Percentiles rank a stretch among this genome's conserved stretches.
Evolutionary conservation across 2,329 filamentous ascomycete species (phyloP).

Genomic region (Cryphonectria nitschkei): DNA sequence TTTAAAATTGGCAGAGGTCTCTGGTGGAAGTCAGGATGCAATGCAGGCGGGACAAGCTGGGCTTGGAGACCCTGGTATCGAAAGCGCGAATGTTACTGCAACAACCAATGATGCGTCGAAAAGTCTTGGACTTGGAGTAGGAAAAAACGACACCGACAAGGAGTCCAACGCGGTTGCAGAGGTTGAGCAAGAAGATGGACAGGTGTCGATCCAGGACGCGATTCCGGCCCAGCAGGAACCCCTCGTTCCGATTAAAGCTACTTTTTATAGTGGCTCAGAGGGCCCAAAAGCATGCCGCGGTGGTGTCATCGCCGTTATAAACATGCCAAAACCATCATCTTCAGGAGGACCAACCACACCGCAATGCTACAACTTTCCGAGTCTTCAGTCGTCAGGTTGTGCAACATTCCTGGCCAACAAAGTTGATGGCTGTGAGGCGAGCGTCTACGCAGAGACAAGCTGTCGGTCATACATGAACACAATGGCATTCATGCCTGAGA

Average conservation of each 20-base stretch:
- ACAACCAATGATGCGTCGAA: not conserved
- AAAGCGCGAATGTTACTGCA: slow-evolving; percentile 1
- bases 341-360: slow-evolving; percentile 33
- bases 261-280: slow-evolving; percentile 44
- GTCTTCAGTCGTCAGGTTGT: slow-evolving; percentile 37
- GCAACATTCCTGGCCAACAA: slow-evolving; percentile 42
- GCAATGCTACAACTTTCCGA: slow-evolving; percentile 42
- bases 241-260: slow-evolving; percentile 51
- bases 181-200: slow-evolving; percentile 34
- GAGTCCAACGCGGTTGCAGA: not conserved
- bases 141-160: not conserved
- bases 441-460: slow-evolving; percentile 41
- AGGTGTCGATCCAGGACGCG: slow-evolving; percentile 47
- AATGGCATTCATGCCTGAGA: slow-evolving; percentile 43
- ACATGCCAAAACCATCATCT: slow-evolving; percentile 35
- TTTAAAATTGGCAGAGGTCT: slow-evolving; percentile 17
- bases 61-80: slow-evolving; percentile 1
- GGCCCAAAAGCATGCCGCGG: slow-evolving; percentile 44
- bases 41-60: slow-evolving; percentile 3
- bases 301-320: slow-evolving; percentile 34
- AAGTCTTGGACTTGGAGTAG: not conserved
- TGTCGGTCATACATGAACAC: slow-evolving; percentile 42
- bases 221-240: slow-evolving; percentile 45
- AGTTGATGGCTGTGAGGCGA: slow-evolving; percentile 43
- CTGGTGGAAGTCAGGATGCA: slow-evolving; percentile 4